Evolutionary conservation across 1,284 basidiomycete species (phyloP), one percentile per base, ranked within the genome.

Genomic region (Cutaneotrichosporon mucoides): DNA sequence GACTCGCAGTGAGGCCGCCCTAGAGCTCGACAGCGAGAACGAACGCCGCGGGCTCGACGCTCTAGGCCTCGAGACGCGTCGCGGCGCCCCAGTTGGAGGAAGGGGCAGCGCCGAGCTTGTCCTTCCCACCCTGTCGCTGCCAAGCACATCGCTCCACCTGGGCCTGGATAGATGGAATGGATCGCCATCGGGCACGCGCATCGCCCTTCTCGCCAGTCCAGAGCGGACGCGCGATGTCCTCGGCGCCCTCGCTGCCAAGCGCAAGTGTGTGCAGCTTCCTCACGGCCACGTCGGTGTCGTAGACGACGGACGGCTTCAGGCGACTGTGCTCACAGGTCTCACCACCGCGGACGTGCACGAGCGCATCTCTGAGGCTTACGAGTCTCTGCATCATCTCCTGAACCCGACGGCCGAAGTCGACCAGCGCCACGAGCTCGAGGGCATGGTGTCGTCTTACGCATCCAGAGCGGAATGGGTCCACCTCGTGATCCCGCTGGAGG

Each of bases 81-180:
- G 38, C 33, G 11, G 12, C 15, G 4, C 3, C 34, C 41, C n/a
- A 47, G 42, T 13, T 5, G 13, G 34, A 13, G 42, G 50, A 9
- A 12, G 46, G 11, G 44, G 37, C 5, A 49, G 50, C 49, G 64
- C 66, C 9, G 72, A 73, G 36, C 61, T 76, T 15, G 72, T 76
- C 1, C 61, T 76, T 15, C 73, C 73, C 10, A 73, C 65, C 7
- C 60, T 76, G 3, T 57, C 62, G 40, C 58, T 76, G n/a, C 73
- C 73, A 1, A 63, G 51, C 34, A 67, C 69, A 35, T 69, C 66
- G n/a, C 63, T 76, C 16, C 72, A 76, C 47, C 62, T 74, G 34
- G 66, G 65, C 6, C 49, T 76, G 4, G 66, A 63, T 36, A 65
- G 64, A 11, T 72, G 64, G 66, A 40, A 55, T 13, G 52, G 57